phyloP scores from a whole-genome alignment of 2,329 filamentous ascomycete species.

The Microcyclospora pomicola region DNA sequence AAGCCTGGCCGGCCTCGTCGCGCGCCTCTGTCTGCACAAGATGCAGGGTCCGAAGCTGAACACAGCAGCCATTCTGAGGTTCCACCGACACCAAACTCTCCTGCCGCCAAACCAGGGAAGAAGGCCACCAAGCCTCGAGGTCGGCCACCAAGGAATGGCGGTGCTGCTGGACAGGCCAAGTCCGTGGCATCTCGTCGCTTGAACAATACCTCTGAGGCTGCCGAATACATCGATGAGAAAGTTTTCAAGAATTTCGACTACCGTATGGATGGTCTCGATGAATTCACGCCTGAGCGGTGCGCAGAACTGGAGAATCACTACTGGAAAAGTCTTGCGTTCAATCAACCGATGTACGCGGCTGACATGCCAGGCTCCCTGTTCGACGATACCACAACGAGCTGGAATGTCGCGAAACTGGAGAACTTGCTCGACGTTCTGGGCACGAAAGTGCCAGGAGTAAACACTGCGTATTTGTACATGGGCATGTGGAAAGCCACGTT shows the following conservation, averaged over 20 bases:
- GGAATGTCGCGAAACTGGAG: conserved; percentile 91
- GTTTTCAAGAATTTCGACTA: conserved; percentile 89
- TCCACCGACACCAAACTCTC: conserved; percentile 22
- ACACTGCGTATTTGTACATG: conserved; percentile 92
- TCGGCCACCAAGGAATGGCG: conserved; percentile 41
- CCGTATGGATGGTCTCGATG: conserved; percentile 64
- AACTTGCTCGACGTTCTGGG: conserved; percentile 89
- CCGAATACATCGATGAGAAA: conserved; percentile 72
- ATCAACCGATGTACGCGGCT: conserved; percentile 85
- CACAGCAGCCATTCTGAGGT: conserved; percentile 14
- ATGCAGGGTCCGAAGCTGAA: conserved; percentile 14
- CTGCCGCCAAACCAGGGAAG: conserved; percentile 33
- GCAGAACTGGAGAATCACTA: conserved; percentile 89
- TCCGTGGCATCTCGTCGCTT: conserved; percentile 79
- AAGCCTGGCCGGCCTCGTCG: conserved; percentile 35
- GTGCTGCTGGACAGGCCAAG: conserved; percentile 40
- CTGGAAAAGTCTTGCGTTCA: conserved; percentile 95
- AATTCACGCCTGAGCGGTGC: conserved; percentile 82
- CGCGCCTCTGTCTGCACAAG: conserved; percentile 19
- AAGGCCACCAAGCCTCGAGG: conserved; percentile 26
- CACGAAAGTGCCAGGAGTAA: conserved; percentile 91
- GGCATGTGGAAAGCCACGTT: conserved; percentile 99
- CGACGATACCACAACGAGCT: conserved; percentile 65
- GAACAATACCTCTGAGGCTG: conserved; percentile 65
- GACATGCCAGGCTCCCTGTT: conserved; percentile 95